These are phyloP conservation scores for Microdochium trichocladiopsis DNA, from an alignment of 2,329 filamentous ascomycete species.

Conservation along the genomic window DNA sequence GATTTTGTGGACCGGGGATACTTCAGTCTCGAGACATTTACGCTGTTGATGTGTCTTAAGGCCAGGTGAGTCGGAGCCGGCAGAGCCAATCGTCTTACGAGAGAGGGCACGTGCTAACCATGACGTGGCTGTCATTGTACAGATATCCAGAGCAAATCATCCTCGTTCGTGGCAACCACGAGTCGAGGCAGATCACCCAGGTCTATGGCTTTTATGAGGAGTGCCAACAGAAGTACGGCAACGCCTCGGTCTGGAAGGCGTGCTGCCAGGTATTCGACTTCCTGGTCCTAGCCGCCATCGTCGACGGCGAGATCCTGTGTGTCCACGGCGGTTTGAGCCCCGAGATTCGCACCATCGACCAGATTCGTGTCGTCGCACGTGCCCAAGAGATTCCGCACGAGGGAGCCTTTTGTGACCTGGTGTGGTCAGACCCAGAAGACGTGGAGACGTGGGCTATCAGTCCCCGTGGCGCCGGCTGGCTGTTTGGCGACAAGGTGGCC, in stretches of 20 bases:
- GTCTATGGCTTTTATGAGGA: constrained; percentile 99
- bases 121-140: background rate
- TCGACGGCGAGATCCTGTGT: constrained; percentile 97
- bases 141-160: constrained; percentile 95
- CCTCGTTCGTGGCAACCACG: constrained; percentile 94
- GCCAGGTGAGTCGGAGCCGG: constrained; percentile 41
- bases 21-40: constrained; percentile 97
- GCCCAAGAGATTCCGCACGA: constrained; percentile 98
- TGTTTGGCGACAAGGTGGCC: constrained; percentile 95
- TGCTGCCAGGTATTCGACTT: constrained; percentile 99
- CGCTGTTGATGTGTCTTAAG: constrained; percentile 92
- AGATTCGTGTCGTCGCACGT: constrained; percentile 96
- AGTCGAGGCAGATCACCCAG: constrained; percentile 94
- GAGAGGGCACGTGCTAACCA: constrained; percentile 22
- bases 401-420: constrained; percentile 94
- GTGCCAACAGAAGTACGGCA: constrained; percentile 96
- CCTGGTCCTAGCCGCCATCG: constrained; percentile 90
- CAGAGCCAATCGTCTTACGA: constrained; percentile 1
- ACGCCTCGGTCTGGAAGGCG: constrained; percentile 99
- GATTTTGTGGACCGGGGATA: constrained; percentile 98
- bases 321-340: constrained; percentile 88
- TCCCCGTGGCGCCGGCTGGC: constrained; percentile 92
- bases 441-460: constrained; percentile 95
- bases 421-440: constrained; percentile 97
- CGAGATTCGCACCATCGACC: constrained; percentile 94